Base-by-base conservation (phyloP, 2,329 filamentous ascomycete species). In the Neonectria magnoliae region DNA sequence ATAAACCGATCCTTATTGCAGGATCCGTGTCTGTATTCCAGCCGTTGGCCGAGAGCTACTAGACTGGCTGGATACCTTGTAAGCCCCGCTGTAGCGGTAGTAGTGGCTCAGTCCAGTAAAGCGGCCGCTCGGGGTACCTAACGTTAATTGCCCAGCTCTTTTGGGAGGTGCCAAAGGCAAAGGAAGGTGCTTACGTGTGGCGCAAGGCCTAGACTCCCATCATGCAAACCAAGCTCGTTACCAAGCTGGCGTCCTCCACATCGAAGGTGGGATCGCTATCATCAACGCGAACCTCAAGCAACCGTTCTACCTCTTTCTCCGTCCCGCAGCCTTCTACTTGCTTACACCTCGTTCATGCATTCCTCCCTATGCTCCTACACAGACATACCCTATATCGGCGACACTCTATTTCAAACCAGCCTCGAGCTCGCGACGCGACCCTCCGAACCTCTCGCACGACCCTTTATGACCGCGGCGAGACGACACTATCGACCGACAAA, bases 131-230 rank as follows among this genome's bases (percentile, higher is more conserved):
- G 47, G 16, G 27, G 47, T n/a, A 5, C n/a, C 47, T 13, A n/a
- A n/a, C n/a, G n/a, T n/a, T n/a, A 31, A 33, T 31, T 29, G 27
- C 25, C 25, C 25, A 16, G 45, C 14, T 7, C 9, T 25, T 33
- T 20, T 16, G 25, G 27, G 47, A 50, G 47, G 25, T 16, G 11
- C 44, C 9, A 11, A 42, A 31, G 31, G 10, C 11, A 38, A 9
- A 5, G 56, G 45, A 53, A 59, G 55, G 48, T 57, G 54, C 54
- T 65, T 52, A 61, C 53, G 47, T 52, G 63, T 62, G 59, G 63
- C 59, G 63, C 59, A 44, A 65, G 53, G 53, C 25, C 25, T 5
- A 25, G 61, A 50, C 33, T 45, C 29, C 29, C 29, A 14, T 36
- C 13, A 20, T 57, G 44, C 13, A 20, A 18, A 16, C 16, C 25